phyloP scores from a whole-genome alignment of 2,329 filamentous ascomycete genomes.

The Botrytis squamosa region DNA sequence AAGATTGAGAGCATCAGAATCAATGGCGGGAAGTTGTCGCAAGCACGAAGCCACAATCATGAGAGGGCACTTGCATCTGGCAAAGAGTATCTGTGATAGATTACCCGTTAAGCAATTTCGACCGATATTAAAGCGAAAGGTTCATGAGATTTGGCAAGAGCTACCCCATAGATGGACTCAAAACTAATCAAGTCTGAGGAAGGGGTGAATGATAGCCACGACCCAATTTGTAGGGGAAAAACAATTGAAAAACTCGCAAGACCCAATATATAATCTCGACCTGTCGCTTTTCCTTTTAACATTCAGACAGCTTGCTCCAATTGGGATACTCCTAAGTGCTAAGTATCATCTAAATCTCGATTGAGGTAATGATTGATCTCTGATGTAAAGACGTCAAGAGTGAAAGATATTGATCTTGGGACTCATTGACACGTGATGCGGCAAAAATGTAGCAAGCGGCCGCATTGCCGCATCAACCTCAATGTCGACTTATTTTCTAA shows the following conservation, averaged over 20 bases:
- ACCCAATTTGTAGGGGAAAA: too few species aligned
- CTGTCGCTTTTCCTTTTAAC: not conserved
- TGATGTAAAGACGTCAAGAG: not conserved
- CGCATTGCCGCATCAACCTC: constrained; percentile 13
- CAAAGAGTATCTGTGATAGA: not conserved
- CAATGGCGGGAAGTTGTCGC: not conserved
- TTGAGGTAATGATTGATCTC: not conserved
- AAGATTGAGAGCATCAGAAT: not conserved
- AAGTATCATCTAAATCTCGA: not conserved
- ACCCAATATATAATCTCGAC: not conserved
- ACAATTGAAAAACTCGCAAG: not conserved
- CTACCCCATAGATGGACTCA: not conserved
- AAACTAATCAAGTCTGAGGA: not conserved
- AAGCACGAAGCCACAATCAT: not conserved
- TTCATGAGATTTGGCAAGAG: not conserved
- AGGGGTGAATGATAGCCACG: not conserved
- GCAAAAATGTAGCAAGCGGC: not conserved
- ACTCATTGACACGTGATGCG: not conserved
- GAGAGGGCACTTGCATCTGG: not conserved
- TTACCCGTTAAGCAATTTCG: not conserved
- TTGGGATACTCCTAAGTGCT: not conserved
- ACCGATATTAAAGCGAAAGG: not conserved
- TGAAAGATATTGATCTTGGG: not conserved
- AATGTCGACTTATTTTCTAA: constrained; percentile 5
- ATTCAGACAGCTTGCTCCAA: not conserved